phyloP scores from a whole-genome alignment of 2,329 filamentous ascomycete species.

The Trichoderma endophyticum region DNA sequence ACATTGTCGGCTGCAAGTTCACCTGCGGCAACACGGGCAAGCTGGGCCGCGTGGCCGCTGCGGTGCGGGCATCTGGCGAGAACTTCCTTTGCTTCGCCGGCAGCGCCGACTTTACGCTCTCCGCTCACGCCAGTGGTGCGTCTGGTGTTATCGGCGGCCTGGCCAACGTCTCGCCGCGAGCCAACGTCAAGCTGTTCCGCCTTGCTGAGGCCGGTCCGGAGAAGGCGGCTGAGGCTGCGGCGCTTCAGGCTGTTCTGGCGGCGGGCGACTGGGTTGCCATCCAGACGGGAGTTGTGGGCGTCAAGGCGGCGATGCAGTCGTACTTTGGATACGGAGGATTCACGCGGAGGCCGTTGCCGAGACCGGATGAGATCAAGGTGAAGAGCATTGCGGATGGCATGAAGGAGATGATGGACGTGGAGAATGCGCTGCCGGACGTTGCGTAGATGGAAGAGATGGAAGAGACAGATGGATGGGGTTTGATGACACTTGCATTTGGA shows the following conservation, averaged over 20 bases:
- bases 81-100: conserved; percentile 69
- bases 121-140: conserved; percentile 64
- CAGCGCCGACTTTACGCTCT: conserved; percentile 69
- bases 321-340: conserved; percentile 66
- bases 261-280: conserved; percentile 71
- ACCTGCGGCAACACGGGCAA: conserved; percentile 71
- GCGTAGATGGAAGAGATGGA: background rate
- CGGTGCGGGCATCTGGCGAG: conserved; percentile 45
- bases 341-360: conserved; percentile 30
- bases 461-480: background rate
- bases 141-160: conserved; percentile 70
- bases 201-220: conserved; percentile 57
- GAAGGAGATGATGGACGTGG: conserved; percentile 24
- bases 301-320: conserved; percentile 65
- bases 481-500: background rate
- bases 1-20: conserved; percentile 67
- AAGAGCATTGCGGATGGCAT: conserved; percentile 22
- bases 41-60: conserved; percentile 58
- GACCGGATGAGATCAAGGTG: conserved; percentile 18
- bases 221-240: conserved; percentile 61
- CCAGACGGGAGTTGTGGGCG: conserved; percentile 67
- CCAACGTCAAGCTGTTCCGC: conserved; percentile 59
- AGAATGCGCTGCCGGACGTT: conserved; percentile 20
- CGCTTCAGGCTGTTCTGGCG: conserved; percentile 63
- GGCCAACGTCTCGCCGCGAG: conserved; percentile 67